Conservation (phyloP, 352 stramenopile genomes). For the Phytophthora parvispora region DNA sequence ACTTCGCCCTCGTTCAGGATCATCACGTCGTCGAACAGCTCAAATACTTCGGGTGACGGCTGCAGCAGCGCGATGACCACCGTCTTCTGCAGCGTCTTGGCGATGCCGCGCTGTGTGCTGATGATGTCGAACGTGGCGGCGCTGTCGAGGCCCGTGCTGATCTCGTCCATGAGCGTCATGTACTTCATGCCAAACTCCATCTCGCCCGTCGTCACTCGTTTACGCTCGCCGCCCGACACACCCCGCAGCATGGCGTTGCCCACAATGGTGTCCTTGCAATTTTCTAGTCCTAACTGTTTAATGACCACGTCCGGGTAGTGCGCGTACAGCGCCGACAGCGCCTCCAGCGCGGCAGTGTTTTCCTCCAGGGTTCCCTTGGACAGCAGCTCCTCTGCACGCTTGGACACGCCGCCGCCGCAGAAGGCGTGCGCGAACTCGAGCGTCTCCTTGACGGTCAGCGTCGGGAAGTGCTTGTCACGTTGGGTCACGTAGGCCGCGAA, state of each 20-base stretch:
- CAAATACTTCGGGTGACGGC: constrained; percentile 44
- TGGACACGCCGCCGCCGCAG: constrained; percentile 41
- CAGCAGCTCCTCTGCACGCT: constrained; percentile 15
- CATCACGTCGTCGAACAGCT: constrained; percentile 65
- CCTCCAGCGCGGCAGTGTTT: constrained; percentile 23
- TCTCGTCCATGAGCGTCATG: constrained; percentile 92
- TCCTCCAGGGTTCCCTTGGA: constrained; percentile 21
- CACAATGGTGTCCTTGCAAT: constrained; percentile 68
- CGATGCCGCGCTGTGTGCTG: constrained; percentile 36
- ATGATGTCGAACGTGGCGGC: constrained; percentile 57
- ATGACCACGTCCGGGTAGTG: constrained; percentile 46
- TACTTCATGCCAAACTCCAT: constrained; percentile 88
- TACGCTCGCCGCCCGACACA: constrained; percentile 75
- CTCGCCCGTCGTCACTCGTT: constrained; percentile 81
- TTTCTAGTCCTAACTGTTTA: constrained; percentile 52
- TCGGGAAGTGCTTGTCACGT: constrained; percentile 90
- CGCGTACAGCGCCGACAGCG: constrained; percentile 17
- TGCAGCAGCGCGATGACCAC: constrained; percentile 60
- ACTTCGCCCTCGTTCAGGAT: constrained; percentile 54
- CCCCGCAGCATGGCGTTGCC: constrained; percentile 61
- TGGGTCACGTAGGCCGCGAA: constrained; percentile 57
- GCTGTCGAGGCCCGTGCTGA: constrained; percentile 93
- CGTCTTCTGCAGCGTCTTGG: constrained; percentile 34
- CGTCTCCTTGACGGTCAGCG: constrained; percentile 61
- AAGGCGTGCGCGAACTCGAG: constrained; percentile 53